phyloP scores from a whole-genome alignment of 441 rosid genomes.

The Corymbia calophylla region DNA sequence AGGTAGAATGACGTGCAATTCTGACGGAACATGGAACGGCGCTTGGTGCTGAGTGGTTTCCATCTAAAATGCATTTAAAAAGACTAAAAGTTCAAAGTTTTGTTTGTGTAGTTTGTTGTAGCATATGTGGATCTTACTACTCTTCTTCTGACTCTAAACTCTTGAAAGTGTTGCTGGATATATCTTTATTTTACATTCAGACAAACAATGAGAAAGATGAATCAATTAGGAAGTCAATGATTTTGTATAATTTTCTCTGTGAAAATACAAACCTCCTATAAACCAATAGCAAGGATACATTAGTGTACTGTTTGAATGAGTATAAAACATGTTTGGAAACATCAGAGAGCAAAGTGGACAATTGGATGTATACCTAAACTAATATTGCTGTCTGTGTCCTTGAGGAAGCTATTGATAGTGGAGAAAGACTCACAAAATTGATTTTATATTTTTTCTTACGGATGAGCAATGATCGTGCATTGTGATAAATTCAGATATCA shows the following conservation, averaged over 20 bases:
- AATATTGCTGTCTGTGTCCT: background rate
- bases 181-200: background rate
- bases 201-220: background rate
- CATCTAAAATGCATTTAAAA: background rate
- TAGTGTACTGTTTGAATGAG: background rate
- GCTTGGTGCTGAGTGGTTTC: background rate
- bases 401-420: background rate
- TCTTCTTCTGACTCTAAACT: background rate
- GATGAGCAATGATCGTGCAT: background rate
- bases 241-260: background rate
- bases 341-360: background rate
- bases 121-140: background rate
- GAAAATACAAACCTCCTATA: background rate
- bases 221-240: background rate
- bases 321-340: background rate
- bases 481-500: background rate
- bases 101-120: background rate
- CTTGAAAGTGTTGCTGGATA: background rate
- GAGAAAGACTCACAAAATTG: background rate
- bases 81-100: background rate
- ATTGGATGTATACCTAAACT: background rate
- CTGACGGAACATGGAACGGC: background rate
- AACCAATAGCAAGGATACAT: background rate
- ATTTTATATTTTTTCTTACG: background rate
- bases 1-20: background rate